Evolutionary conservation across 257 asterid genomes (phyloP), one percentile per base, ranked within the genome.

Genomic region (Nicotiana undulata): DNA sequence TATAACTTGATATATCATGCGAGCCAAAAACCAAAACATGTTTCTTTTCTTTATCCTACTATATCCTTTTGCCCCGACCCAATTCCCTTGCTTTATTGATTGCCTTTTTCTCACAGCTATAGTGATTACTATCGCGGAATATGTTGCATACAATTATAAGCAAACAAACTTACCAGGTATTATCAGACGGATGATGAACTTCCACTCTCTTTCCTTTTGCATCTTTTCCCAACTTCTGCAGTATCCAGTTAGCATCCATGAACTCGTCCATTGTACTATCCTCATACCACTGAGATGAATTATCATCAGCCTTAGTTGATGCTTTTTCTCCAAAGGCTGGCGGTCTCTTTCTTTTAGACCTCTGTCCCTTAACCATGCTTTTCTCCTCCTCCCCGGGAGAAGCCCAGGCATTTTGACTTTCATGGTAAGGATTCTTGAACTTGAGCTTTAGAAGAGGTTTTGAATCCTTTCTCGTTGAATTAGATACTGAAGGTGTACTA

Each of bases 161-260:
- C 16, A 15, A 72, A 12, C 75, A 80, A 58, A 84, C 93, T 82
- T 67, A 93, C 99, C 99, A 94, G 66, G 98, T 81, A 85, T 92
- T 88, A 80, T 83, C 91, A 52, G 98, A 89, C 9, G 96, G 85
- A 79, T 92, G 94, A 88, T 94, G 99, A 84, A 94, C 84, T 89
- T 96, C 98, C 67, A 96, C 98, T 86, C 98, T 90, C 90, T 96
- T 96, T 37, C 99, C 98, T 72, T 90, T 88, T 49, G 99, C 99
- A 90, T 91, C 95, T 91, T 92, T 92, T 32, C 99, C 99, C 89
- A 96, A 82, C 84, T 91, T 96, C 91, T 94, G 97, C 78, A 96
- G 87, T 87, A 96, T 88, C 98, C 99, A 96, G 81, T 88, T 94
- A 74, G 97, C 99, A 90, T 88, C 98, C 66, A 91, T 85, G 66